Conservation (phyloP, 1,284 basidiomycete species). For the Ganoderma boninense region DNA sequence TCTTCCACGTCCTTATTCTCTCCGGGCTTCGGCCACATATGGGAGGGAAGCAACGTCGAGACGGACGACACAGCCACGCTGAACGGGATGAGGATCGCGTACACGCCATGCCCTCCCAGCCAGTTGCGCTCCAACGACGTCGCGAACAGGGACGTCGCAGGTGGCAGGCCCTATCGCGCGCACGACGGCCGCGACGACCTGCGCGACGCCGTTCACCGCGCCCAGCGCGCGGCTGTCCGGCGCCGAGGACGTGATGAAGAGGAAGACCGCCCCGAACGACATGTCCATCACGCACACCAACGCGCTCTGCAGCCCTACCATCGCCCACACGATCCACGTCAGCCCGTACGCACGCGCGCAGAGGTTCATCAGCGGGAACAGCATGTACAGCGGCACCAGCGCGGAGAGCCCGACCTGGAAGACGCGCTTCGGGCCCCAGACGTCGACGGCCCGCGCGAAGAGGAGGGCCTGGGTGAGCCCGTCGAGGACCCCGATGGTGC, state of each 20-base stretch:
- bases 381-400: slow-evolving; percentile 58
- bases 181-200: slow-evolving; percentile 49
- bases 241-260: slow-evolving; percentile 63
- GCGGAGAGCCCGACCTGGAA: slow-evolving; percentile 60
- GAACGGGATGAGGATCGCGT: slow-evolving; percentile 38
- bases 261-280: slow-evolving; percentile 46
- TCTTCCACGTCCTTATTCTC: slow-evolving; percentile 11
- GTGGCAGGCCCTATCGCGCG: slow-evolving; percentile 79
- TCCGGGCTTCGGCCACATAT: slow-evolving; percentile 31
- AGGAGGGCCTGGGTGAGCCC: slow-evolving; percentile 67
- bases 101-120: slow-evolving; percentile 44
- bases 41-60: slow-evolving; percentile 30
- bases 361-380: slow-evolving; percentile 66
- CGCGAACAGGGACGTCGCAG: slow-evolving; percentile 74
- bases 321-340: slow-evolving; percentile 41
- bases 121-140: slow-evolving; percentile 61
- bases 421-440: slow-evolving; percentile 62
- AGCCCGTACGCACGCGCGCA: slow-evolving; percentile 39
- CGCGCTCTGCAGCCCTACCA: slow-evolving; percentile 41
- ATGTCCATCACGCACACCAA: slow-evolving; percentile 43
- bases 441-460: slow-evolving; percentile 62
- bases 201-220: slow-evolving; percentile 72
- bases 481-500: slow-evolving; percentile 65
- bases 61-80: slow-evolving; percentile 29
- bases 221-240: slow-evolving; percentile 74